Conservation (phyloP, 805 yeast species). For the Nakazawaea peltata region DNA sequence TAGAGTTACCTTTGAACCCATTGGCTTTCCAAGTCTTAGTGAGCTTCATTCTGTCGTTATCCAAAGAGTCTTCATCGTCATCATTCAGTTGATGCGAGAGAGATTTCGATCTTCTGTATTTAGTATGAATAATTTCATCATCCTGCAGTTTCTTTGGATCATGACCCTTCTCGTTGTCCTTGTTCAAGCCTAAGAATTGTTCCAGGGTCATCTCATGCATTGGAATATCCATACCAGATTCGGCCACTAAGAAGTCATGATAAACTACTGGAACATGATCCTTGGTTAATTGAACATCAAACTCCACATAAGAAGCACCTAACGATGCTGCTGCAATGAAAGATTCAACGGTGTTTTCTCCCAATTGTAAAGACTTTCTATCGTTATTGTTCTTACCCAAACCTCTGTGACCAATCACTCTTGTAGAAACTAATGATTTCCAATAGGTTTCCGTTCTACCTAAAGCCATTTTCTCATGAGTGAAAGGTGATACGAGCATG, state of each 20-base stretch:
- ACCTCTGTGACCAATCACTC: conserved; percentile 96
- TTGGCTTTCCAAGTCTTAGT: conserved; percentile 85
- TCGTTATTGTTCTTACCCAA: conserved; percentile 77
- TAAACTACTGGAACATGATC: conserved; percentile 89
- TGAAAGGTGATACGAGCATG: conserved; percentile 62
- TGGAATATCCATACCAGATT: conserved; percentile 92
- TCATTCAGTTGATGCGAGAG: conserved; percentile 20
- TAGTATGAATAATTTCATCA: conserved; percentile 20
- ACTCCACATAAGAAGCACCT: conserved; percentile 95
- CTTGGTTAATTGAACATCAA: conserved; percentile 91
- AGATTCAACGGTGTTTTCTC: conserved; percentile 92
- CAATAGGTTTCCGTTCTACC: conserved; percentile 74
- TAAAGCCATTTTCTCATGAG: conserved; percentile 60
- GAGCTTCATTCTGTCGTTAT: conserved; percentile 61
- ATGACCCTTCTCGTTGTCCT: conserved; percentile 11
- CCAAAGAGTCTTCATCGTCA: conserved; percentile 28
- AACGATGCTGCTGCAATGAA: conserved; percentile 93
- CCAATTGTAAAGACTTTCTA: conserved; percentile 76
- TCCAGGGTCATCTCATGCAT: conserved; percentile 89
- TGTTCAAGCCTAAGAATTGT: conserved; percentile 63
- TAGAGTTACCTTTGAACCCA: conserved; percentile 86
- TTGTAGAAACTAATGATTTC: conserved; percentile 80
- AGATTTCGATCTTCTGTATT: conserved; percentile 27
- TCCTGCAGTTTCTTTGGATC: conserved; percentile 17
- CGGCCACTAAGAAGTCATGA: conserved; percentile 92